phyloP scores from a whole-genome alignment of 495 filamentous ascomycete species.

The Ramalina intermedia region DNA sequence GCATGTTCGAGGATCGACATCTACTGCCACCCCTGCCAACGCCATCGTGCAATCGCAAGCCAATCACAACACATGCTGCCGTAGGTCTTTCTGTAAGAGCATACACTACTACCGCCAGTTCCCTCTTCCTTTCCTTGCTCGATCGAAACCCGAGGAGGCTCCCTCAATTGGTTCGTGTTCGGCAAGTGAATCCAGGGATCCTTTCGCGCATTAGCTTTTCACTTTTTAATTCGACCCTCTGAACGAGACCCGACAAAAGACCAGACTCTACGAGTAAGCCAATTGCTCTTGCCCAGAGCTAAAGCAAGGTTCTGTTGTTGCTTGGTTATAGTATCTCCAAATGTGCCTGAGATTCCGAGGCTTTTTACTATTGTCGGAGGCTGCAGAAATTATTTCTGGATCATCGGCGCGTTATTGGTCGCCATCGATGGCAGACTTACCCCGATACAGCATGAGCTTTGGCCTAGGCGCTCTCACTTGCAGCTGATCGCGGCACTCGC shows the following conservation, averaged over 20 bases:
- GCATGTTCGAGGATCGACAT: neutral
- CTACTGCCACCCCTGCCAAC: neutral
- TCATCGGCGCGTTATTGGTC: neutral
- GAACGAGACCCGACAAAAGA: too few species aligned
- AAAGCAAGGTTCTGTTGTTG: too few species aligned
- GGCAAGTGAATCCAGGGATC: too few species aligned
- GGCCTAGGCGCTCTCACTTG: neutral
- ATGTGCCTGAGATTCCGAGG: neutral
- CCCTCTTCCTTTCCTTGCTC: too few species aligned
- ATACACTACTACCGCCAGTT: too few species aligned
- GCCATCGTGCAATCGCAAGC: neutral
- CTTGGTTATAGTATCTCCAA: too few species aligned
- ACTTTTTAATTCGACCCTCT: too few species aligned
- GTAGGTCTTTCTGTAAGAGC: neutral
- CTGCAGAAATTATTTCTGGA: neutral
- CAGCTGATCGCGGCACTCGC: neutral
- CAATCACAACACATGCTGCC: neutral
- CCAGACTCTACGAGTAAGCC: too few species aligned
- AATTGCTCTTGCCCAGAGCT: too few species aligned
- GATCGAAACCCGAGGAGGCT: too few species aligned
- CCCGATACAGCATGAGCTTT: neutral
- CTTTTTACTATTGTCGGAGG: neutral
- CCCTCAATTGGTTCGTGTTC: too few species aligned
- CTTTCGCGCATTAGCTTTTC: too few species aligned
- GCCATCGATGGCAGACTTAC: neutral